phyloP scores from a whole-genome alignment of 306 rosid genomes.

The Canavalia gladiata region DNA sequence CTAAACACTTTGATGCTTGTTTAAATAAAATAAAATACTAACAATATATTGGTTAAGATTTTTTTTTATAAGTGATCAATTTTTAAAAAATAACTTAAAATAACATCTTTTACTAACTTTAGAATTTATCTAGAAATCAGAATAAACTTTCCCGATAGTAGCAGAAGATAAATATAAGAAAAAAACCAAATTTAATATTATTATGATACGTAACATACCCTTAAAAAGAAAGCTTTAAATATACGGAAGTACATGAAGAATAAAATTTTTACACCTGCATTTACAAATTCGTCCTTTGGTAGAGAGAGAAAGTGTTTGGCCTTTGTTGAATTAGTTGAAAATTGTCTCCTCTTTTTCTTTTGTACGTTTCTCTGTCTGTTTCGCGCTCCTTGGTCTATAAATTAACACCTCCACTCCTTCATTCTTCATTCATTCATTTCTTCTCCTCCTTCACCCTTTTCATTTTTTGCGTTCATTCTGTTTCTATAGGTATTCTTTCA shows the following conservation, averaged over 20 bases:
- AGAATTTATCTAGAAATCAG: too few relatives aligned
- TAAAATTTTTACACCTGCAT: constrained; percentile 14
- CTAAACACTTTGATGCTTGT: too few relatives aligned
- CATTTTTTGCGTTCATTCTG: constrained; percentile 53
- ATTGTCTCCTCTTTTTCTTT: not conserved
- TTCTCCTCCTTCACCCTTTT: constrained; percentile 22
- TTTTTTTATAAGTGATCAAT: too few relatives aligned
- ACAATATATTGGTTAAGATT: too few relatives aligned
- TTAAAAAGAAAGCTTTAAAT: not conserved
- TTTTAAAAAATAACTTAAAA: too few relatives aligned
- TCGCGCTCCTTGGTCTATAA: constrained; percentile 53
- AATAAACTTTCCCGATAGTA: too few relatives aligned
- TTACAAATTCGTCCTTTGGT: constrained; percentile 25
- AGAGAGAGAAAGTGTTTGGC: constrained; percentile 25
- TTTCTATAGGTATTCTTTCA: constrained; percentile 44
- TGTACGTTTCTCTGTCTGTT: not conserved
- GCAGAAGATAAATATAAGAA: not conserved
- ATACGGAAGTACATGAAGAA: constrained; percentile 5
- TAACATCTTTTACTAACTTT: too few relatives aligned
- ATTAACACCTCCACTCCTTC: constrained; percentile 36
- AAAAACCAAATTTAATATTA: too few relatives aligned
- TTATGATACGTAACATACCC: too few relatives aligned
- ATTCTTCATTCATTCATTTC: constrained; percentile 46
- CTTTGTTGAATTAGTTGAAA: constrained; percentile 3
- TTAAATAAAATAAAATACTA: too few relatives aligned